Evolutionary conservation across 306 rosid species (phyloP).

Genomic region (Psophocarpus tetragonolobus): DNA sequence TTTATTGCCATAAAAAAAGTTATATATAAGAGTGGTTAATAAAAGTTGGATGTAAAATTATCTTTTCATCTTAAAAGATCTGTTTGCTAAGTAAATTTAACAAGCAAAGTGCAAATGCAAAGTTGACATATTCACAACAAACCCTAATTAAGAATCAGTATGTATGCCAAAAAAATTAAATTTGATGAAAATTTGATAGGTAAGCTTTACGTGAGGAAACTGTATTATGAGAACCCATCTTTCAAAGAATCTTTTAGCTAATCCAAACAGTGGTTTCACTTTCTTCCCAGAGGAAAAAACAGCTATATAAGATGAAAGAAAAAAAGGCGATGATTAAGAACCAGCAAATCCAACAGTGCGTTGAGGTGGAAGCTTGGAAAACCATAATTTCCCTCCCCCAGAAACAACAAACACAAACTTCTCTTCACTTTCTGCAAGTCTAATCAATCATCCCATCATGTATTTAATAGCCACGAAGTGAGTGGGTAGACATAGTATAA

Average conservation of each 20-base stretch:
- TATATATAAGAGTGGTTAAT: neutral
- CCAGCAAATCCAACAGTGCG: neutral
- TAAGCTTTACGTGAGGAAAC: neutral
- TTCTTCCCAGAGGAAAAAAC: neutral
- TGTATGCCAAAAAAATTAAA: neutral
- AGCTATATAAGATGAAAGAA: neutral
- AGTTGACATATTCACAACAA: neutral
- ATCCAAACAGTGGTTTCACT: conserved; percentile 29
- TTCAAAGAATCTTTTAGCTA: neutral
- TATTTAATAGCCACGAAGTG: conserved; percentile 28
- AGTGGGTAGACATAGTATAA: conserved; percentile 2
- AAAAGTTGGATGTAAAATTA: neutral
- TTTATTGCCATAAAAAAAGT: neutral
- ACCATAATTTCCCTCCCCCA: neutral
- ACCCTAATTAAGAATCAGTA: conserved; percentile 2
- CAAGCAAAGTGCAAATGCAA: neutral
- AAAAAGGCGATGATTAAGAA: neutral
- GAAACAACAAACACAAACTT: neutral
- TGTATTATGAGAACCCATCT: neutral
- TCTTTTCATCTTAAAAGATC: neutral
- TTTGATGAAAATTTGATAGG: neutral
- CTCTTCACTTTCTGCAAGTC: conserved; percentile 32
- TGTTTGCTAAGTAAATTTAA: neutral
- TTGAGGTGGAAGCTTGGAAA: neutral
- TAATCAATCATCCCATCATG: conserved; percentile 48